Evolutionary conservation across 1,284 basidiomycete genomes (phyloP).

Genomic region (Rhodotorula sp.): DNA sequence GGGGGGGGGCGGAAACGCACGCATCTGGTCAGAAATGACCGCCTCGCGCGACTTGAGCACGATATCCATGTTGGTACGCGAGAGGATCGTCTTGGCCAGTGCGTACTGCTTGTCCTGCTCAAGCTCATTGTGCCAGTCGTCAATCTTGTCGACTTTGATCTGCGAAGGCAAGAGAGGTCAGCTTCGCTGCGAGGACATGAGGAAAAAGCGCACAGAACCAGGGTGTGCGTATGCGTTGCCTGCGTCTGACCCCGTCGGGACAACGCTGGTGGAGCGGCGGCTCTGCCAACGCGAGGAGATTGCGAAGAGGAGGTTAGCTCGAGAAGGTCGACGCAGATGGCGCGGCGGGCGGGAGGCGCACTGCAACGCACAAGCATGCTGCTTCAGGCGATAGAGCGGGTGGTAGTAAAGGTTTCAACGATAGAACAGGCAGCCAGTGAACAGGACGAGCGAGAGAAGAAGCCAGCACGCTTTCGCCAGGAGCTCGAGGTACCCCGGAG

Average conservation of each 20-base stretch:
- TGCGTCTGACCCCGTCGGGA: neutral
- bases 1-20: neutral
- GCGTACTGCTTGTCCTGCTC: constrained; percentile 47
- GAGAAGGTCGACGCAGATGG: neutral
- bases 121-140: constrained; percentile 29
- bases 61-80: constrained; percentile 68
- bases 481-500: no score
- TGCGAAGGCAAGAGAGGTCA: neutral
- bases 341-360: neutral
- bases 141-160: constrained; percentile 14
- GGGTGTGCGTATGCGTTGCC: neutral
- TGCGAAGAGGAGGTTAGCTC: neutral
- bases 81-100: constrained; percentile 76
- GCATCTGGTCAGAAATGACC: constrained; percentile 17
- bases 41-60: constrained; percentile 57
- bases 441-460: neutral
- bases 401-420: neutral
- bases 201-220: neutral
- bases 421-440: neutral
- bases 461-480: no score
- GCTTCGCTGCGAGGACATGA: neutral
- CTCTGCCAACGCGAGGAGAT: neutral
- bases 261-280: no score
- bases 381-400: neutral
- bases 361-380: neutral